Percentiles rank a stretch among this genome's conserved stretches.
phyloP scores from a whole-genome alignment of 106 monocot genomes.

The Cymbidium sinense region DNA sequence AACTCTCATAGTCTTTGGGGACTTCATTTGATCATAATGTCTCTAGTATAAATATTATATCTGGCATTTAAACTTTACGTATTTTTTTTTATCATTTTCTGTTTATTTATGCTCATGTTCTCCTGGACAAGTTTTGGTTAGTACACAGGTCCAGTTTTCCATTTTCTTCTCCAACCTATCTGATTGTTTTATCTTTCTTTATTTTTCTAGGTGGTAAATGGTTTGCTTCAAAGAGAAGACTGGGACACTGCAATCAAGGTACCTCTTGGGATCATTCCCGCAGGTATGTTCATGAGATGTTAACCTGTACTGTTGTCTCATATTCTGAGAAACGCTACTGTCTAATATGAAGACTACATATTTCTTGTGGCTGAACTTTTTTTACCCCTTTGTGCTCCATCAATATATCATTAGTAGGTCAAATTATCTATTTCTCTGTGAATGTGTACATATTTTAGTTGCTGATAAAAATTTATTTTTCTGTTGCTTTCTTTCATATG shows the following conservation, averaged over 20 bases:
- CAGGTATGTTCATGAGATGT: conserved; percentile 37
- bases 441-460: background rate
- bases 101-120: background rate
- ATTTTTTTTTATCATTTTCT: background rate
- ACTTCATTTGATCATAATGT: background rate
- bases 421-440: background rate
- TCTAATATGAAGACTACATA: background rate
- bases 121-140: background rate
- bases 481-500: background rate
- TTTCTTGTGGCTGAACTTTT: background rate
- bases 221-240: conserved; percentile 86
- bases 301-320: background rate
- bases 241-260: conserved; percentile 72
- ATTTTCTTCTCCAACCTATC: background rate
- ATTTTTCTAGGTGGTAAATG: conserved; percentile 75
- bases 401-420: background rate
- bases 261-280: conserved; percentile 95
- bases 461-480: background rate
- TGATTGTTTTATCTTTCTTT: conserved; percentile 6
- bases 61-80: no score
- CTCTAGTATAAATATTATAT: background rate
- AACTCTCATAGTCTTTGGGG: background rate
- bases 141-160: background rate
- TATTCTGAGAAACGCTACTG: background rate
- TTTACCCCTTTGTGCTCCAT: background rate